Evolutionary conservation across 2,329 filamentous ascomycete genomes (phyloP).

Genomic region (Ceratocystis smalleyi): DNA sequence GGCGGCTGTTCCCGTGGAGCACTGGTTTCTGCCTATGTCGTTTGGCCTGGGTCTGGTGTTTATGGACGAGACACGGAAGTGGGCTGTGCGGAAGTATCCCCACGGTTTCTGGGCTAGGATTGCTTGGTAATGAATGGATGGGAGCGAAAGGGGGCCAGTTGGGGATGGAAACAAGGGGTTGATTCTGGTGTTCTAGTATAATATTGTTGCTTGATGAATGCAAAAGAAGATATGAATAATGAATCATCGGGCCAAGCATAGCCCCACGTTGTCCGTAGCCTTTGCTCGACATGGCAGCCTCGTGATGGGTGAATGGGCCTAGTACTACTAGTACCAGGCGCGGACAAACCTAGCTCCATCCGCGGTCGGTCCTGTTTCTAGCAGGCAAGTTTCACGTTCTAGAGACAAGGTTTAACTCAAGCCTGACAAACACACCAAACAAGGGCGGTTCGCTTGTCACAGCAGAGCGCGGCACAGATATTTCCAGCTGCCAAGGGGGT

Average conservation of each 20-base stretch:
- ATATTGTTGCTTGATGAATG: neutral
- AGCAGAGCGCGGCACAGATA: constrained; percentile 39
- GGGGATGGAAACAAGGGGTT: neutral
- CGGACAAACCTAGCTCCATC: neutral
- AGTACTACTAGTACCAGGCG: neutral
- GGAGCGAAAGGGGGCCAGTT: neutral
- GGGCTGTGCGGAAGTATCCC: constrained; percentile 43
- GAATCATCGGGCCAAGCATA: neutral
- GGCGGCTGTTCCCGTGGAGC: constrained; percentile 47
- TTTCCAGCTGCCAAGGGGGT: constrained; percentile 28
- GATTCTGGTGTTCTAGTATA: neutral
- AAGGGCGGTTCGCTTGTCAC: too few species aligned
- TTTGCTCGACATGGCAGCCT: neutral
- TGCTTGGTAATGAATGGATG: constrained; percentile 34
- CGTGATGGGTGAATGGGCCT: neutral
- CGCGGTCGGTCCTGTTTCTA: neutral
- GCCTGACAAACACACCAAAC: constrained; percentile 28
- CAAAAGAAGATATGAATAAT: neutral
- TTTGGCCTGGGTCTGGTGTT: constrained; percentile 36
- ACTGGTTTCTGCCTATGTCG: constrained; percentile 62
- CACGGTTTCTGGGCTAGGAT: constrained; percentile 39
- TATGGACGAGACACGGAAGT: constrained; percentile 54
- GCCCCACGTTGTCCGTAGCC: neutral
- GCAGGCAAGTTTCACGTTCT: constrained; percentile 28
- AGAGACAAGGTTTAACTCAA: constrained; percentile 25